Evolutionary conservation across 495 filamentous ascomycete genomes (phyloP).

Genomic region (Annulohypoxylon stygium): DNA sequence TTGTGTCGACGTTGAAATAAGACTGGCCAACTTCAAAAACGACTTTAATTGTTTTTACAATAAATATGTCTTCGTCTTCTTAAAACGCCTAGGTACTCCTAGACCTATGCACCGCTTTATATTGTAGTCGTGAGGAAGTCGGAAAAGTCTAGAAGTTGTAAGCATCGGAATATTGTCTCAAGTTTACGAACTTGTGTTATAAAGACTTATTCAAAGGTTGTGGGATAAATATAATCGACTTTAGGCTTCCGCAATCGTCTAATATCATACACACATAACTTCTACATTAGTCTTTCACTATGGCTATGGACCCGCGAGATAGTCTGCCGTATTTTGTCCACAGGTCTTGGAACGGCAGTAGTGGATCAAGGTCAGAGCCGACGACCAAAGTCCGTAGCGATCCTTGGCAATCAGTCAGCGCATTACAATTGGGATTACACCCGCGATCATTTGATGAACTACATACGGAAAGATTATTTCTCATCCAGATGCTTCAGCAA

Average conservation of each 20-base stretch:
- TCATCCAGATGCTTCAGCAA: constrained; percentile 54
- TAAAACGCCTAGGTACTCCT: constrained; percentile 7
- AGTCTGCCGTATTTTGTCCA: not conserved
- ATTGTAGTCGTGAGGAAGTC: not conserved
- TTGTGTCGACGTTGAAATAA: constrained; percentile 16
- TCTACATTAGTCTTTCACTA: constrained; percentile 7
- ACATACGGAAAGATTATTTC: constrained; percentile 57
- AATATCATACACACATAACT: not conserved
- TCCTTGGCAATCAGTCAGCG: constrained; percentile 33
- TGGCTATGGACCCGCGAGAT: constrained; percentile 7
- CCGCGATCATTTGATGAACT: constrained; percentile 55
- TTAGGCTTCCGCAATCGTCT: not conserved
- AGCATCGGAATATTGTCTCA: not conserved
- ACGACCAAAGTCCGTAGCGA: constrained; percentile 19
- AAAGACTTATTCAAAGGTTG: not conserved
- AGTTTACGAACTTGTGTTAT: constrained; percentile 10
- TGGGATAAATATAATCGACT: constrained; percentile 9
- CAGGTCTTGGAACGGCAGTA: not conserved
- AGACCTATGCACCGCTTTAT: not conserved
- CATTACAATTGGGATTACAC: constrained; percentile 39
- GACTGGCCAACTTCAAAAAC: not conserved
- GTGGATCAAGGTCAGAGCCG: not conserved
- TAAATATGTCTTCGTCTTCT: constrained; percentile 5
- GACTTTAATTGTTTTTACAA: not conserved
- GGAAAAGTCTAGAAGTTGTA: constrained; percentile 22